Conservation (phyloP, 805 yeast species). For the Metschnikowia anglica region DNA sequence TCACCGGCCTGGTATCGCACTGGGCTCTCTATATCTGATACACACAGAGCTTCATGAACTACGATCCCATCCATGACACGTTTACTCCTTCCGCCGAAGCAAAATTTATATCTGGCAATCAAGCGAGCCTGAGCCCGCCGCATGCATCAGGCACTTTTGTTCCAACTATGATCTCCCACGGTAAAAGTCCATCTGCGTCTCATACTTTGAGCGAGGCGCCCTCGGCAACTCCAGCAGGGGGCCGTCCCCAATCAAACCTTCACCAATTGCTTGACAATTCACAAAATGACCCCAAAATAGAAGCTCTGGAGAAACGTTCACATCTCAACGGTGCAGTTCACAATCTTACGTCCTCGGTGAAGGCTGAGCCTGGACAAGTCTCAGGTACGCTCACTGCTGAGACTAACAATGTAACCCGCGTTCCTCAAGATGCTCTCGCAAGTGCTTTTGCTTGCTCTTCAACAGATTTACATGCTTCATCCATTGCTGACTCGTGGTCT, state of each 20-base stretch:
- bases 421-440: background rate
- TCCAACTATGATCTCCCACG: background rate
- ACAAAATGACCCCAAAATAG: background rate
- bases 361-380: background rate
- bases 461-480: background rate
- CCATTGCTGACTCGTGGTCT: background rate
- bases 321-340: background rate
- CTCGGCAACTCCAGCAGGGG: background rate
- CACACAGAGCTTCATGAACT: conserved; percentile 30
- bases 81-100: conserved; percentile 16
- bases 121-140: background rate
- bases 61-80: conserved; percentile 46
- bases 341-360: background rate
- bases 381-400: background rate
- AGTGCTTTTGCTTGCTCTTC: background rate
- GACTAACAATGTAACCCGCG: background rate
- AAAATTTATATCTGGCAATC: background rate
- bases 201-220: background rate
- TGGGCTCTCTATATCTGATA: background rate
- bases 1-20: conserved; percentile 5
- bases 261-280: conserved; percentile 6
- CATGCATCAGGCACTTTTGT: too few relatives aligned
- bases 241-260: conserved; percentile 6
- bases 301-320: background rate
- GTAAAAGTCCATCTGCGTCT: background rate